Conservation (phyloP, 2,329 filamentous ascomycete species). For the Fusarium keratoplasticum region DNA sequence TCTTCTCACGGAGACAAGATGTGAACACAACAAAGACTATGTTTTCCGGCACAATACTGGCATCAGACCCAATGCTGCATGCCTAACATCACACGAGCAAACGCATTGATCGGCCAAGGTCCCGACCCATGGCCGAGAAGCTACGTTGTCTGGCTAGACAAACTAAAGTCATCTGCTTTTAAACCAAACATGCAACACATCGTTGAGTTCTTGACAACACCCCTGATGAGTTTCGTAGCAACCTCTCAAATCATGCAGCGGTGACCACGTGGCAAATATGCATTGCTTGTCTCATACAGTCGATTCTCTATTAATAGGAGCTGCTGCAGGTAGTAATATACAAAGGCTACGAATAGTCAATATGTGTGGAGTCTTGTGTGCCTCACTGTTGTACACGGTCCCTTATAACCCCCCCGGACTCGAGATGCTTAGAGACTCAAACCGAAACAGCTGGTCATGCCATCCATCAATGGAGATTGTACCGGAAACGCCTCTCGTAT, state of each 20-base stretch:
- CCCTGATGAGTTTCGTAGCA: not conserved
- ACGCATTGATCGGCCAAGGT: not conserved
- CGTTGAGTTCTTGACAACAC: not conserved
- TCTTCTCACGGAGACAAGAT: not conserved
- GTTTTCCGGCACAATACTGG: not conserved
- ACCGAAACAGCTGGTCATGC: slow-evolving; percentile 10
- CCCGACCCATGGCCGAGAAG: not conserved
- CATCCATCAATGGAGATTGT: slow-evolving; percentile 12
- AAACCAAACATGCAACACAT: not conserved
- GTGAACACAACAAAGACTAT: not conserved
- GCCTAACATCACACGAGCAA: not conserved
- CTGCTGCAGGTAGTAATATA: slow-evolving; percentile 30
- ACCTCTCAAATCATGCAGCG: not conserved
- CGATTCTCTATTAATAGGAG: slow-evolving; percentile 4
- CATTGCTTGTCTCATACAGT: not conserved
- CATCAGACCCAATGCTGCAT: not conserved
- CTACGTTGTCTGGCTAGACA: not conserved
- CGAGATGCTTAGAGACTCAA: slow-evolving; percentile 11
- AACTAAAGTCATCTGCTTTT: not conserved
- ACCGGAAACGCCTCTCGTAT: slow-evolving; percentile 33
- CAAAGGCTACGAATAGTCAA: slow-evolving; percentile 24
- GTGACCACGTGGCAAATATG: not conserved
- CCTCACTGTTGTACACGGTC: slow-evolving; percentile 42
- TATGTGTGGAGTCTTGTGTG: slow-evolving; percentile 41
- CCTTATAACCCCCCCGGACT: not conserved